These are phyloP conservation scores for Monosporascus sp. DNA, from an alignment of 2,329 filamentous ascomycete genomes.

Conservation along the genomic window DNA sequence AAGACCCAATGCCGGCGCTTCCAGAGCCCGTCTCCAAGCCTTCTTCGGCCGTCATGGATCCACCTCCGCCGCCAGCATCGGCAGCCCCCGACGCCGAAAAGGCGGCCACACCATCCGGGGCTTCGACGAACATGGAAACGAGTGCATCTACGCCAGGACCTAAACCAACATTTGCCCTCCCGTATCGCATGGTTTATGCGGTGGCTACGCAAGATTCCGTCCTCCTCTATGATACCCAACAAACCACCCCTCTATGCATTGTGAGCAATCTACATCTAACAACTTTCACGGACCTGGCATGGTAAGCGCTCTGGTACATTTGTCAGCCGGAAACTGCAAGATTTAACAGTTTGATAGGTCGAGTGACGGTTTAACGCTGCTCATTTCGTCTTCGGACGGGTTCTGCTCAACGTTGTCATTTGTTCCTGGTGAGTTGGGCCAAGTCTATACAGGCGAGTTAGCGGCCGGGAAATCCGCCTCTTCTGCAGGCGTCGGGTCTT, in stretches of 20 bases:
- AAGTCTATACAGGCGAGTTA: slow-evolving; percentile 68
- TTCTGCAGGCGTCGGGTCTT: slow-evolving; percentile 32
- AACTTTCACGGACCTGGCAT: slow-evolving; percentile 93
- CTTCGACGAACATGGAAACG: slow-evolving; percentile 36
- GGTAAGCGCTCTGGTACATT: slow-evolving; percentile 52
- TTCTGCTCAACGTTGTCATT: slow-evolving; percentile 95
- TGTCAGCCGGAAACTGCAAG: not conserved
- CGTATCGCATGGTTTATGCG: slow-evolving; percentile 93
- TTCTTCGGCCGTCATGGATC: slow-evolving; percentile 67
- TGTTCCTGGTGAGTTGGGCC: slow-evolving; percentile 74
- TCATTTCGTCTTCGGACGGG: slow-evolving; percentile 97
- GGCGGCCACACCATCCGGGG: slow-evolving; percentile 47
- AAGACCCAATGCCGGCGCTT: slow-evolving; percentile 76
- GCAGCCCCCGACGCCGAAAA: slow-evolving; percentile 43
- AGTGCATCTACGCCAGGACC: slow-evolving; percentile 51
- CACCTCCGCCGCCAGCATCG: slow-evolving; percentile 61
- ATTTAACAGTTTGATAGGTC: slow-evolving; percentile 50
- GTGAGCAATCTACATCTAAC: slow-evolving; percentile 97
- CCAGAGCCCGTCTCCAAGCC: slow-evolving; percentile 75
- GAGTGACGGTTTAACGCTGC: slow-evolving; percentile 67
- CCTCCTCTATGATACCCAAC: slow-evolving; percentile 92
- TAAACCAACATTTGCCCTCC: slow-evolving; percentile 72
- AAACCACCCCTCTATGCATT: slow-evolving; percentile 86
- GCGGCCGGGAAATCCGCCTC: slow-evolving; percentile 42
- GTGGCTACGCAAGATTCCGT: slow-evolving; percentile 96